Evolutionary conservation across 164 flowering plant species (phyloP).

Genomic region (Saururus chinensis): DNA sequence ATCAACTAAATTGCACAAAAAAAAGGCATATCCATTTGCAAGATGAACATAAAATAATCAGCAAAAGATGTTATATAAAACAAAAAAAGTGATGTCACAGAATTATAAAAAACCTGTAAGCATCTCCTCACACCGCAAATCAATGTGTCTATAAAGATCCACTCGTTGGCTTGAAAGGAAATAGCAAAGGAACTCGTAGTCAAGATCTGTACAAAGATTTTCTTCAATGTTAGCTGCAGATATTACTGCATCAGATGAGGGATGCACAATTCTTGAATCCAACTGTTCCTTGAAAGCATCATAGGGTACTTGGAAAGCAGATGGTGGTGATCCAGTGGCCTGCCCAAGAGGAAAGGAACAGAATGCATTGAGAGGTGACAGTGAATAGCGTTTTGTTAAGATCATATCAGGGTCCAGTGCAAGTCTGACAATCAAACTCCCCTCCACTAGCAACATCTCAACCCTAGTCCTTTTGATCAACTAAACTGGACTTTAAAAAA

Average conservation of each 20-base stretch:
- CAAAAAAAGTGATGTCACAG: background rate
- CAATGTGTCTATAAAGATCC: constrained; percentile 80
- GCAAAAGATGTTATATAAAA: background rate
- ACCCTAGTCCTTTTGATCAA: too few relatives aligned
- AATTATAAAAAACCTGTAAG: constrained; percentile 49
- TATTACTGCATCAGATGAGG: constrained; percentile 14
- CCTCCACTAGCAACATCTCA: too few relatives aligned
- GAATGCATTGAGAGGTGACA: background rate
- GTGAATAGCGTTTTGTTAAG: too few relatives aligned
- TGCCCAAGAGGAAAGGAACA: constrained; percentile 20
- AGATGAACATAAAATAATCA: background rate
- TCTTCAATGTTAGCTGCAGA: constrained; percentile 23
- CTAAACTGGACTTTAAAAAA: too few relatives aligned
- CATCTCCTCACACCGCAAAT: constrained; percentile 92
- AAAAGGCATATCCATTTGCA: too few relatives aligned
- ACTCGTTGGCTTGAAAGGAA: constrained; percentile 75
- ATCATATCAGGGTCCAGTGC: too few relatives aligned
- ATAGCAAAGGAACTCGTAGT: constrained; percentile 78
- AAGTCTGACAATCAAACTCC: too few relatives aligned
- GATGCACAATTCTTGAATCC: constrained; percentile 18
- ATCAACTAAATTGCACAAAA: too few relatives aligned
- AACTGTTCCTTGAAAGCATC: constrained; percentile 53
- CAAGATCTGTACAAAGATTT: constrained; percentile 41
- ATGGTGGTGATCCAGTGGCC: constrained; percentile 91
- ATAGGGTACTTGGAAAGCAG: constrained; percentile 80